phyloP scores from a whole-genome alignment of 148 eudicot genomes.

The Vaccinium darrowii region DNA sequence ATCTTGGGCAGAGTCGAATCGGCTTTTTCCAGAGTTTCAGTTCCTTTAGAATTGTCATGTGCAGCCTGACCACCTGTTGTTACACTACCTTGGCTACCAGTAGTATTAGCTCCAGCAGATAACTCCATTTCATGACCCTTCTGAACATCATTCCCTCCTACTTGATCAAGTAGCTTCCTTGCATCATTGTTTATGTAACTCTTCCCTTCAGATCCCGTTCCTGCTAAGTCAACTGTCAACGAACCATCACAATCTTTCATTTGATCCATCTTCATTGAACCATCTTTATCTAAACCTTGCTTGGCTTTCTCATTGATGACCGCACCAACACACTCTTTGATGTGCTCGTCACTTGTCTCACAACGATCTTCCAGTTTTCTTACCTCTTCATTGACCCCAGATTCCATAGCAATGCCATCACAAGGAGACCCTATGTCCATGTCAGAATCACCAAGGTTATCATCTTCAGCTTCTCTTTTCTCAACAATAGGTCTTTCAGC shows the following conservation, averaged over 20 bases:
- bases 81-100: conserved; percentile 9
- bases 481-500: conserved; percentile 18
- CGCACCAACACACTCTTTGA: conserved; percentile 10
- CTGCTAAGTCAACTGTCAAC: conserved; percentile 9
- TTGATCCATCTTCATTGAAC: conserved; percentile 8
- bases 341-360: conserved; percentile 15
- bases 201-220: conserved; percentile 17
- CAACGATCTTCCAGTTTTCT: conserved; percentile 10
- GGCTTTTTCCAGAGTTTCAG: neutral
- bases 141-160: conserved; percentile 9
- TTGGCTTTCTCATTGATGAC: conserved; percentile 15
- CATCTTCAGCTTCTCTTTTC: conserved; percentile 17
- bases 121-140: conserved; percentile 12
- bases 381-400: conserved; percentile 10
- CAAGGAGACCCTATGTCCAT: conserved; percentile 14
- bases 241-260: conserved; percentile 2
- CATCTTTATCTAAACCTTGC: conserved; percentile 14
- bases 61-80: conserved; percentile 14
- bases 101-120: conserved; percentile 14
- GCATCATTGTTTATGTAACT: neutral
- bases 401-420: conserved; percentile 5
- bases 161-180: conserved; percentile 17
- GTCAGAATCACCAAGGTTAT: conserved; percentile 18
- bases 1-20: conserved; percentile 16
- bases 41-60: conserved; percentile 10